These are phyloP conservation scores for Fragilaria radians DNA, from an alignment of 108 stramenopile species.

Conservation along the genomic window DNA sequence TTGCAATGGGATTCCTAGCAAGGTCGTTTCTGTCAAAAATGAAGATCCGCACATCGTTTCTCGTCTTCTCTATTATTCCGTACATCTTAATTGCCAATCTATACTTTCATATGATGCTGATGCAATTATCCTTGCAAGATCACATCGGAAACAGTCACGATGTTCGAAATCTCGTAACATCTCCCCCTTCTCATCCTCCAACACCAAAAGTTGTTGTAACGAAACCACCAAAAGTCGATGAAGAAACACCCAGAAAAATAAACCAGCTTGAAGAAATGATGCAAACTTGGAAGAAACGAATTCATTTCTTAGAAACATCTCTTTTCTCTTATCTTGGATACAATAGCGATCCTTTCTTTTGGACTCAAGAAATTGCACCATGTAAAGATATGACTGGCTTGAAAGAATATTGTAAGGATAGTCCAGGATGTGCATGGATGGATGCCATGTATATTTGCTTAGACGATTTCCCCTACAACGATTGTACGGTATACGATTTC, in stretches of 20 bases:
- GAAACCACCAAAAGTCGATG: too few relatives aligned
- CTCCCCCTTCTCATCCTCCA: not conserved
- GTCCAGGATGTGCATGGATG: not conserved
- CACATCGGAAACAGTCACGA: not conserved
- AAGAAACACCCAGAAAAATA: not conserved
- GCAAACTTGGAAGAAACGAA: not conserved
- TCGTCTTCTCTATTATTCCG: not conserved
- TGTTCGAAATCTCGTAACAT: not conserved
- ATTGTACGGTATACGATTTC: slow-evolving; percentile 22
- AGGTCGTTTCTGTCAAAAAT: too few relatives aligned
- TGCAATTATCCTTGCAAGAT: not conserved
- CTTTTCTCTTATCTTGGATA: not conserved
- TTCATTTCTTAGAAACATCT: not conserved
- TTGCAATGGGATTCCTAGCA: too few relatives aligned
- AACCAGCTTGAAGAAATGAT: not conserved
- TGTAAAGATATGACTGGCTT: not conserved
- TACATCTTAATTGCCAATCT: not conserved
- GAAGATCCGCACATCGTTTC: not conserved
- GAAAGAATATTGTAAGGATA: not conserved
- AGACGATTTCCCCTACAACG: slow-evolving; percentile 2
- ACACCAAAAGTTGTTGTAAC: not conserved
- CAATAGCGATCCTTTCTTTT: not conserved
- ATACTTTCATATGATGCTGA: not conserved
- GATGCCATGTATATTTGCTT: not conserved
- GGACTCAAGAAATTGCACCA: not conserved